Evolutionary conservation across 441 rosid species (phyloP), one percentile per base, ranked within the genome.

Genomic region (Populus hybrid): DNA sequence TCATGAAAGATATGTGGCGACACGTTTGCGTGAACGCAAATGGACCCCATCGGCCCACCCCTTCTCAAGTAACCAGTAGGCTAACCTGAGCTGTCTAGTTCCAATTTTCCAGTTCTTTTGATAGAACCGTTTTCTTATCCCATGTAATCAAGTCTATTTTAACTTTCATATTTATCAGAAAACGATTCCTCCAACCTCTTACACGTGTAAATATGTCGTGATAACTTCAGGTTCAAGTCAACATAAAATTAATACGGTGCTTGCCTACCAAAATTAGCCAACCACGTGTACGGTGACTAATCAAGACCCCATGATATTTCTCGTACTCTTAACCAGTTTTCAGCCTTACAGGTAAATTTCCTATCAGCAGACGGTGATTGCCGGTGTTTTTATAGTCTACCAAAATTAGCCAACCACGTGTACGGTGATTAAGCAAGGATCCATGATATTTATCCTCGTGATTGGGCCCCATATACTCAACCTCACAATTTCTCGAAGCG

Each of bases 1-100:
- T 65, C 57, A 50, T 50, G 0, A 4, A 28, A 24, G 76, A 79
- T 81, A 89, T 82, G 97, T 87, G 94, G 94, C 90, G 81, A 87
- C 90, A 90, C 87, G 97, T 89, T 86, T 80, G 92, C 87, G 91
- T 73, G 79, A 72, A 85, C 80, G 83, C 79, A 78, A 84, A 42
- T 7, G 76, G 21, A n/a, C 46, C 36, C 6, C 40, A 35, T 30
- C 75, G 70, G 68, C 61, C 8, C 65, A 21, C 69, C 72, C 26
- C 38, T 34, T 4, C 76, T 67, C 6, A 26, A 74, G 69, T 32
- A 46, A 46, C 61, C 46, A 38, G 46, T 38, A 38, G 46, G 46
- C 12, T 38, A 38, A 38, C 57, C 57, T 46, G 57, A 46, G 7
- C 57, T 14, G 57, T 64, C 78, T 30, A 36, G 2, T 3, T 50